These are phyloP conservation scores for Candida dubliniensis DNA, from an alignment of 1,139 yeast genomes.

Conservation along the genomic window DNA sequence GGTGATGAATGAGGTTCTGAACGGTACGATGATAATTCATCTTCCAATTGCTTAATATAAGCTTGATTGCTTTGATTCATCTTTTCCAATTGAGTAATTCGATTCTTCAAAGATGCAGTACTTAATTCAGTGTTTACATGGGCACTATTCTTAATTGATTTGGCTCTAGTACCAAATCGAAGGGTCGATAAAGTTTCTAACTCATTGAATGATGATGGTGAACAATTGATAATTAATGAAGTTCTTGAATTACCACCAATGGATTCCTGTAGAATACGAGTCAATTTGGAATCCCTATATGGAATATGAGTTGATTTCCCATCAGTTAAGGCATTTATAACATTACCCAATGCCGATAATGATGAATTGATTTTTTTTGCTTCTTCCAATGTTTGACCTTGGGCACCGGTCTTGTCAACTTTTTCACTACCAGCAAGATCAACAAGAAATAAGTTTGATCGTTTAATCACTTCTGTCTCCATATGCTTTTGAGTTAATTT, in stretches of 20 bases:
- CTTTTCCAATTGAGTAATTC: conserved; percentile 49
- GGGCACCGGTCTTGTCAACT: conserved; percentile 78
- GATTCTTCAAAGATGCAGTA: conserved; percentile 51
- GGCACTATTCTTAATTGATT: conserved; percentile 66
- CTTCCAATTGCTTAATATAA: conserved; percentile 50
- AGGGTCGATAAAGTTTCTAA: conserved; percentile 75
- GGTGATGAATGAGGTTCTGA: conserved; percentile 5
- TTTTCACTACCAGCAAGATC: conserved; percentile 92
- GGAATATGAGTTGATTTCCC: conserved; percentile 68
- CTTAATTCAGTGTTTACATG: conserved; percentile 71
- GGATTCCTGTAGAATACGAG: conserved; percentile 77
- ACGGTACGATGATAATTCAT: conserved; percentile 29
- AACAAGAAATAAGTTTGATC: conserved; percentile 71
- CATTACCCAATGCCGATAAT: conserved; percentile 75
- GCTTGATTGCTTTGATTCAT: conserved; percentile 44
- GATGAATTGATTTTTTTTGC: conserved; percentile 83
- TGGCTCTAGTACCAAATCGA: conserved; percentile 80
- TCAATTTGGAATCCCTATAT: conserved; percentile 79
- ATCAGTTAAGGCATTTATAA: conserved; percentile 76
- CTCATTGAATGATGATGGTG: conserved; percentile 63
- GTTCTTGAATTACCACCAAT: conserved; percentile 88
- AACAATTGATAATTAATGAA: conserved; percentile 73
- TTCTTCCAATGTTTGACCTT: conserved; percentile 75
- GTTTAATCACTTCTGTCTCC: conserved; percentile 57
- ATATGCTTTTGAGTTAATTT: conserved; percentile 59